A percentile compares a stretch with the other conserved stretches of the same genome.
Evolutionary conservation across 2,329 filamentous ascomycete species (phyloP).

Genomic region (Ophiostoma sp.): DNA sequence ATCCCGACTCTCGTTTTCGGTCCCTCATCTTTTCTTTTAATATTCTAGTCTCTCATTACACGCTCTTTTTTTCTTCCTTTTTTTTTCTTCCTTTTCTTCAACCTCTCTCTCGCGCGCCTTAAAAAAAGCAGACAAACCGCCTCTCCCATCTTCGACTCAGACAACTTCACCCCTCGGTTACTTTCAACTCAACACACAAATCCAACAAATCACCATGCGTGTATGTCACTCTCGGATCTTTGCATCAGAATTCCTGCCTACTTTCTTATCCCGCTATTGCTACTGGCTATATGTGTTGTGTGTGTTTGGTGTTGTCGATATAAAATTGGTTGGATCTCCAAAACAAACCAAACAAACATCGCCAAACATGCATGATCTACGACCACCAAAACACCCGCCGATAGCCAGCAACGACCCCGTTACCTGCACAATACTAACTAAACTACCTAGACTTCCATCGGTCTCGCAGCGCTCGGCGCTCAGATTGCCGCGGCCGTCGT

Average conservation of each 20-base stretch:
- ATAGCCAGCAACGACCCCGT: background rate
- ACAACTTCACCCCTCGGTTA: slow-evolving; percentile 1
- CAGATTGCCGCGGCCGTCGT: slow-evolving; percentile 52
- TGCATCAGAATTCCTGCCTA: background rate
- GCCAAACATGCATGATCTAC: background rate
- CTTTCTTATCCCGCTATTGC: background rate
- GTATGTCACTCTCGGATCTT: slow-evolving; percentile 16
- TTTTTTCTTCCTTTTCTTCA: slow-evolving; percentile 1
- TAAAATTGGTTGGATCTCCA: background rate
- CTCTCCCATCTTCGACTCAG: background rate
- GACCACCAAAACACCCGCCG: background rate
- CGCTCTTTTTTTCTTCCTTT: background rate
- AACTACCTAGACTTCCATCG: slow-evolving; percentile 36
- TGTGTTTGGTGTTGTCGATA: background rate
- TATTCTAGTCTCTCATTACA: slow-evolving; percentile 14
- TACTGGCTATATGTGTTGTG: background rate
- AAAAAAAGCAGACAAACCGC: background rate
- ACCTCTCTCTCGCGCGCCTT: background rate
- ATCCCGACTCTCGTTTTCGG: slow-evolving; percentile 15
- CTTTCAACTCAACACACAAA: background rate
- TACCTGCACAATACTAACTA: background rate
- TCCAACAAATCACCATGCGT: slow-evolving; percentile 21
- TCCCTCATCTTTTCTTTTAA: slow-evolving; percentile 12
- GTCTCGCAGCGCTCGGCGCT: slow-evolving; percentile 50
- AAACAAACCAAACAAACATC: background rate